A percentile compares a stretch with the other conserved stretches of the same genome.
These are phyloP conservation scores for Penicillium mononematosum DNA, from an alignment of 495 filamentous ascomycete genomes.

Conservation along the genomic window DNA sequence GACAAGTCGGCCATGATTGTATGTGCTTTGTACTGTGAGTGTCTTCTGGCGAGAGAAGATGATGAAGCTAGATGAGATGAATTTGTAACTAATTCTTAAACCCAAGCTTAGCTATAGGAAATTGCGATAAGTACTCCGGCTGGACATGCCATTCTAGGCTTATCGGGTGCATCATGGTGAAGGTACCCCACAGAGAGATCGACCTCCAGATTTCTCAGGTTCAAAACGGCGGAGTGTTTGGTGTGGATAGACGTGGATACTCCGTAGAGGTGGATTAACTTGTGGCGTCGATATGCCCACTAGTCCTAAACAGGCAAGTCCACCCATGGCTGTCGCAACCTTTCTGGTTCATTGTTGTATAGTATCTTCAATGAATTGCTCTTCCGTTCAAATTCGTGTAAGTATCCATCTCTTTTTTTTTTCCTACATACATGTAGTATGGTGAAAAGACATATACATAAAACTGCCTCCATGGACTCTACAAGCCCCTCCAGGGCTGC, in stretches of 20 bases:
- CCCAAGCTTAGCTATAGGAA: not conserved
- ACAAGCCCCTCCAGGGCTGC: too few relatives aligned
- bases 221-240: slow-evolving; percentile 5
- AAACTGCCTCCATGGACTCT: too few relatives aligned
- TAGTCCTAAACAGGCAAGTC: slow-evolving; percentile 25
- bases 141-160: slow-evolving; percentile 21
- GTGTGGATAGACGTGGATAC: not conserved
- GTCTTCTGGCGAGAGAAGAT: not conserved
- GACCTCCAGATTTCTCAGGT: slow-evolving; percentile 15
- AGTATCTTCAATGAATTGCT: not conserved
- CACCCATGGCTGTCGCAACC: slow-evolving; percentile 9
- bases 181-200: slow-evolving; percentile 9
- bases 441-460: too few relatives aligned
- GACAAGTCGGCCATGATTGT: slow-evolving; percentile 26
- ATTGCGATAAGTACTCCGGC: slow-evolving; percentile 19
- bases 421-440: too few relatives aligned
- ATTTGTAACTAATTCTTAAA: not conserved
- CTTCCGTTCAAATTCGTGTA: not conserved
- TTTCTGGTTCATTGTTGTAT: not conserved
- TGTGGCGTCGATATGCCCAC: not conserved
- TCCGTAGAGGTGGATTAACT: not conserved
- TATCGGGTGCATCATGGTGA: not conserved
- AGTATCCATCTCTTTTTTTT: not conserved
- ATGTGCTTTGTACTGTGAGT: not conserved
- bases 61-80: not conserved